Conservation (phyloP, 1,284 basidiomycete species). For the Heterobasidion parviporum region DNA sequence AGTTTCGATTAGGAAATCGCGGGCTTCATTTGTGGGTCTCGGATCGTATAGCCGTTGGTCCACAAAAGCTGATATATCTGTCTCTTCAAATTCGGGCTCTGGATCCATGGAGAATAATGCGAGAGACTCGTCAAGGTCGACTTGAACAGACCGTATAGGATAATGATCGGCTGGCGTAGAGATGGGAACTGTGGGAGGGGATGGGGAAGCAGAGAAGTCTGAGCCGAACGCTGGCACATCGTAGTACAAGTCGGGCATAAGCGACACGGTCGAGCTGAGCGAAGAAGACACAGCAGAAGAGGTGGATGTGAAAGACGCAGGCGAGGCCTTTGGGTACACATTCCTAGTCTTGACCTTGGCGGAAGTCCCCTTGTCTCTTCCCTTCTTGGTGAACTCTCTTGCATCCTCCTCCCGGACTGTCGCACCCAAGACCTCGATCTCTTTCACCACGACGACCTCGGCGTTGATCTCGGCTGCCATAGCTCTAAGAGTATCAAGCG, state of each 20-base stretch:
- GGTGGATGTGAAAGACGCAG: not conserved
- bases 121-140: constrained; percentile 23
- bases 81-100: constrained; percentile 25
- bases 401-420: constrained; percentile 4
- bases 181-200: constrained; percentile 16
- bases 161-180: constrained; percentile 5
- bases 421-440: constrained; percentile 51
- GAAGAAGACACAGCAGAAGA: not conserved
- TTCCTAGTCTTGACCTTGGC: not conserved
- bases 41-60: constrained; percentile 5
- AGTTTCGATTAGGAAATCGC: not conserved
- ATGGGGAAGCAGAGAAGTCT: constrained; percentile 6
- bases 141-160: constrained; percentile 8
- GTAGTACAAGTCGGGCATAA: not conserved
- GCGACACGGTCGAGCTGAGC: not conserved
- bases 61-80: constrained; percentile 12
- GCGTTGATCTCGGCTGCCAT: constrained; percentile 93
- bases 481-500: constrained; percentile 76
- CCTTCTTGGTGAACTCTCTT: constrained; percentile 22
- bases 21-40: not conserved
- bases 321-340: not conserved
- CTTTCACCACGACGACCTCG: constrained; percentile 80
- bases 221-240: not conserved
- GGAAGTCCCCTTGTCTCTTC: constrained; percentile 16
- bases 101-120: constrained; percentile 42